Evolutionary conservation across 164 flowering plant genomes (phyloP), one percentile per base, ranked within the genome.

Genomic region (Vitis cinerea): DNA sequence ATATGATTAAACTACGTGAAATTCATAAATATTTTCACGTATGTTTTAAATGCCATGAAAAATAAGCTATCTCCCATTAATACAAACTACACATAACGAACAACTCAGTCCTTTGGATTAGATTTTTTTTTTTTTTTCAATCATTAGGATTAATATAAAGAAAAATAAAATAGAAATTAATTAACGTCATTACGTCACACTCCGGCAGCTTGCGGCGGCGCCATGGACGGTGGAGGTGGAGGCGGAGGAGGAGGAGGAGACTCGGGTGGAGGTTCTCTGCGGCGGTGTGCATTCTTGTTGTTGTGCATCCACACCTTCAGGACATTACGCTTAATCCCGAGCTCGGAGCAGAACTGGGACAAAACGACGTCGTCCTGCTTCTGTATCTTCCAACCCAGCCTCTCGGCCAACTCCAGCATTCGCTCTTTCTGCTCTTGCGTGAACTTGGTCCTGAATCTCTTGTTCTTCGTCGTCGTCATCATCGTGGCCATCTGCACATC

Each of bases 281-380:
- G 75, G 68, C 71, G 69, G 66, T 64, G 64, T 11, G 75, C 55
- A 16, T 65, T 72, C 77, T 80, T 80, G 78, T 80, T 77, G 50
- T 80, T 80, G 31, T 80, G 83, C 83, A 80, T 80, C 83, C 83
- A 80, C 6, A 80, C 83, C n/a, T 80, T 77, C 57, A 80, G 73
- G 27, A 76, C 80, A 5, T 65, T 59, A n/a, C 74, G 50, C 7
- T 64, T 71, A 0, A 80, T 71, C 2, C 80, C 80, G 2, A 71
- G 16, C 51, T 75, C 78, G 8, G 27, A n/a, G 48, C 81, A 78
- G 29, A 78, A 78, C 61, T 63, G 57, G 6, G 63, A 47, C 8
- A 78, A 57, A n/a, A 57, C 62, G 63, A 17, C 73, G 27, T 74
- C 78, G 17, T 79, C 74, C 3, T 69, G 59, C 51, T 59, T 65